Evolutionary conservation across 352 stramenopile genomes (phyloP).

Genomic region (Blastocystis sp.): DNA sequence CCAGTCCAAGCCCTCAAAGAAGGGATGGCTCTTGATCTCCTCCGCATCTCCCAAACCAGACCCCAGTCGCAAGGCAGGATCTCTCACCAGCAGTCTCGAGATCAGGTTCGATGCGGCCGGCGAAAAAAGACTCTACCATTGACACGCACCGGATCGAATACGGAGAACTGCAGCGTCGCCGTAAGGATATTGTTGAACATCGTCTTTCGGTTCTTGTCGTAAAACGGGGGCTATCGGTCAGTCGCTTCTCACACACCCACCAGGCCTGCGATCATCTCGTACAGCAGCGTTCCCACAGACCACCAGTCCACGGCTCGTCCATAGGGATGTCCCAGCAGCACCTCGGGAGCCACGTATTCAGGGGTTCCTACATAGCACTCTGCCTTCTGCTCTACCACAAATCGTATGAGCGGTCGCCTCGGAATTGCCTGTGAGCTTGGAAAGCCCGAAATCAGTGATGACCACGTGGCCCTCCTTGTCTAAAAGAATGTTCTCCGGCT

Average conservation of each 20-base stretch:
- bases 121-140: conserved; percentile 27
- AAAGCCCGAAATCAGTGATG: conserved; percentile 83
- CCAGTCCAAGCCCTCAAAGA: conserved; percentile 77
- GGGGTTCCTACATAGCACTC: conserved; percentile 79
- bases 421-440: conserved; percentile 81
- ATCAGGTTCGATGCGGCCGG: conserved; percentile 5
- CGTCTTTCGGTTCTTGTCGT: conserved; percentile 84
- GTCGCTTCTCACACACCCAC: conserved; percentile 63
- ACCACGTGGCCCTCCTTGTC: conserved; percentile 82
- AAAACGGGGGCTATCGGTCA: conserved; percentile 78
- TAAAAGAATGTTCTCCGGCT: conserved; percentile 87
- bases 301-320: conserved; percentile 76
- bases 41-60: not conserved
- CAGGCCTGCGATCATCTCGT: conserved; percentile 84
- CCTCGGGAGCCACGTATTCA: conserved; percentile 83
- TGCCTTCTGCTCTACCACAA: conserved; percentile 69
- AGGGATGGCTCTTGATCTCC: conserved; percentile 73
- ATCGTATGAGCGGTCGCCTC: conserved; percentile 72
- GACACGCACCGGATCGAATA: not conserved
- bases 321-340: conserved; percentile 69
- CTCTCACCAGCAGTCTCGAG: conserved; percentile 3
- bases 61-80: conserved; percentile 22
- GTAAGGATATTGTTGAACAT: conserved; percentile 85
- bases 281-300: conserved; percentile 80
- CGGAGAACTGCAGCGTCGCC: conserved; percentile 44